Base-by-base conservation (phyloP, 2,329 filamentous ascomycete species). In the Allantophomopsis lycopodina region DNA sequence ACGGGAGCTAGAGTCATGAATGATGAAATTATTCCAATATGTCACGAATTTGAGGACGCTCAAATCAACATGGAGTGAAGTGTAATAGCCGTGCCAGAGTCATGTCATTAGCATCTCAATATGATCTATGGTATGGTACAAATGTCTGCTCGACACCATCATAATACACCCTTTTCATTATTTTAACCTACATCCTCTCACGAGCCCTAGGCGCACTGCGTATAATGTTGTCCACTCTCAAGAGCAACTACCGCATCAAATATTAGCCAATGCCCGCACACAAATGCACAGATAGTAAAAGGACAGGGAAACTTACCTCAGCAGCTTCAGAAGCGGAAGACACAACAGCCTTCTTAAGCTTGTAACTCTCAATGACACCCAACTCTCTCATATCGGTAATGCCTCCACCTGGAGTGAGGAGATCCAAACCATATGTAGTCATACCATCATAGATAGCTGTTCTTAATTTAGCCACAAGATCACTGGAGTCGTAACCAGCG, bases 211-310 rank as follows among this genome's bases (percentile, higher is more conserved):
- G 91, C 39, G 91, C 91, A 38, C 86, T 84, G 45, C 89, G 80
- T 59, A 98, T 96, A 60, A 98, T 98, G 62, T 96, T 91, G 65
- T 98, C 91, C 39, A 98, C 91, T 57, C 91, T 76, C 48, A 98
- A 69, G 46, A 98, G 73, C 48, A 96, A 69, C 83, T 89, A 50
- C 14, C 41, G 44, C 36, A 40, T 46, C 65, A 50, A 64, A 58
- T 40, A 50, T 37, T 37, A 28, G 23, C 23, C 23, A 28, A 28
- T 28, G 23, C 23, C 23, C 8, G 11, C 8, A 28, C 5, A 28
- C 8, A 28, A 12, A 28, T 8, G 31, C 35, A 33, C 46, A 42
- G 39, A 35, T 35, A 39, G 8, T 30, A 4, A 38, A 48, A 48
- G 28, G 14, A 34, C 20, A 32, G 34, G 7, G 5, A 14, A 10